A percentile compares a stretch with the other conserved stretches of the same genome.
phyloP scores from a whole-genome alignment of 164 flowering plant genomes.

The Saururus chinensis region DNA sequence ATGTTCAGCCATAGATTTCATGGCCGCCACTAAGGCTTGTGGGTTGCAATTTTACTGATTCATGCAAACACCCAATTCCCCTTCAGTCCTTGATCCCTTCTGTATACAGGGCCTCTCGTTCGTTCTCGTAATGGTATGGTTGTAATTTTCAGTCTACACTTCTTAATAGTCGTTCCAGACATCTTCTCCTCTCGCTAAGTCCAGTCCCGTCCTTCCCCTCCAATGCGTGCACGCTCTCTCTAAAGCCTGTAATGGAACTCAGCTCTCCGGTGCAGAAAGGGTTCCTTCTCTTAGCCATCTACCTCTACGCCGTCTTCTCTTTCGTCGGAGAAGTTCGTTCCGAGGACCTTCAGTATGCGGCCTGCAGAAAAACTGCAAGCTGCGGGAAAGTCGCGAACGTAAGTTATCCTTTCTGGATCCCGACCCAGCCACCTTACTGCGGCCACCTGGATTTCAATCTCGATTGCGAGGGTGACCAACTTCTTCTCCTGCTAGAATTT shows the following conservation, averaged over 20 bases:
- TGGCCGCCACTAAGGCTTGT: no score
- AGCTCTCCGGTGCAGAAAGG: not conserved
- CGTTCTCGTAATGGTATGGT: no score
- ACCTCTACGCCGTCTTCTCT: not conserved
- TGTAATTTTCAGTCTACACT: not conserved
- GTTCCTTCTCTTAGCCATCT: not conserved
- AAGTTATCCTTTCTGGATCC: not conserved
- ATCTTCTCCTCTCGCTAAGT: not conserved
- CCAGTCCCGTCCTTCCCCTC: not conserved
- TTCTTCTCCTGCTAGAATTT: no score
- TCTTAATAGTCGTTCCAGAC: not conserved
- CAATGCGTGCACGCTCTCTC: not conserved
- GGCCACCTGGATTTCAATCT: not conserved
- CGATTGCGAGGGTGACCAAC: not conserved
- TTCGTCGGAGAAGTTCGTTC: not conserved
- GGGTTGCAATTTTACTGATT: no score
- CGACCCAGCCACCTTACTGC: not conserved
- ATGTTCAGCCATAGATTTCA: no score
- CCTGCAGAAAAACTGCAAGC: not conserved
- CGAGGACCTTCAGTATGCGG: not conserved
- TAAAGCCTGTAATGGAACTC: not conserved
- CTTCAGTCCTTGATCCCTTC: no score
- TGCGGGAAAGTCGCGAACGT: not conserved
- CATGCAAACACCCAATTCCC: no score
- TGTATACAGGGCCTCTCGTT: not conserved